A percentile compares a stretch with the other conserved stretches of the same genome.
phyloP scores from a whole-genome alignment of 805 yeast genomes.

The Lipomyces anomalus region DNA sequence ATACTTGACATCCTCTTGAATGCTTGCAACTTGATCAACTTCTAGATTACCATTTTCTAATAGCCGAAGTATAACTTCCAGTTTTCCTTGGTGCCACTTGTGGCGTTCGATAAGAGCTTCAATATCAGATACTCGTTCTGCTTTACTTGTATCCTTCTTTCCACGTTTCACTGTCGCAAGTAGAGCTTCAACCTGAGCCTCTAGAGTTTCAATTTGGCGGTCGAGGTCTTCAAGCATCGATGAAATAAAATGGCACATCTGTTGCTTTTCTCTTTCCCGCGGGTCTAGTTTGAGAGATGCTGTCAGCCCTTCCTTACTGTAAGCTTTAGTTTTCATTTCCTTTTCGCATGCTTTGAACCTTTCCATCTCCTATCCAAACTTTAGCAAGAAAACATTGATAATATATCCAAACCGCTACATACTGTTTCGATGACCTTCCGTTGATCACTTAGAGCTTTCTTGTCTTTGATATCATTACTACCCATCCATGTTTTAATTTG shows the following conservation, averaged over 20 bases:
- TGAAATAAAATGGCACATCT: conserved; percentile 62
- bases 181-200: conserved; percentile 59
- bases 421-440: conserved; percentile 51
- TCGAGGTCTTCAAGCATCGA: conserved; percentile 72
- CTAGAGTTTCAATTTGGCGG: conserved; percentile 72
- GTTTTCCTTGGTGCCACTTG: conserved; percentile 66
- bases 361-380: conserved; percentile 70
- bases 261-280: conserved; percentile 70
- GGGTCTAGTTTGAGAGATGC: conserved; percentile 67
- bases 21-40: conserved; percentile 66
- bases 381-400: neutral
- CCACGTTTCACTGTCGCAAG: conserved; percentile 51
- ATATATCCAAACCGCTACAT: neutral
- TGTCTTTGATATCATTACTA: conserved; percentile 86
- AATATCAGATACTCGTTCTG: conserved; percentile 55
- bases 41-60: conserved; percentile 76
- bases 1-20: conserved; percentile 85
- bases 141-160: conserved; percentile 52
- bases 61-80: conserved; percentile 71
- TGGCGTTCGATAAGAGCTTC: conserved; percentile 65
- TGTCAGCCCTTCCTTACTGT: conserved; percentile 85
- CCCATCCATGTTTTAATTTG: conserved; percentile 94
- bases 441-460: conserved; percentile 72
- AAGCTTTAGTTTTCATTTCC: conserved; percentile 88
- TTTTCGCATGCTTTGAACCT: conserved; percentile 91